These are phyloP conservation scores for Mycena belliarum DNA, from an alignment of 768 basidiomycete species.

Conservation along the genomic window DNA sequence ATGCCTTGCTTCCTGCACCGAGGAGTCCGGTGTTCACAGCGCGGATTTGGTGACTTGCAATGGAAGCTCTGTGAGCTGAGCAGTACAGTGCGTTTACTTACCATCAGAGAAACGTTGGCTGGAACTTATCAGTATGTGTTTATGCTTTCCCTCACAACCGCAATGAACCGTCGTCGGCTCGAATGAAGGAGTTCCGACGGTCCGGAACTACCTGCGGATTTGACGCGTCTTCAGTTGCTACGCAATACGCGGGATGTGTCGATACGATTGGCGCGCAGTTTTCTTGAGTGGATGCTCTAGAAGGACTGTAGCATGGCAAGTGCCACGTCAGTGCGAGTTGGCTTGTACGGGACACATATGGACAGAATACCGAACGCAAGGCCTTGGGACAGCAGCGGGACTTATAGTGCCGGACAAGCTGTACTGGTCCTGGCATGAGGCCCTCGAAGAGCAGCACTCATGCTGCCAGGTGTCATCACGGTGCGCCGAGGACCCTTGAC, in stretches of 20 bases:
- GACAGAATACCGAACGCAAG: neutral
- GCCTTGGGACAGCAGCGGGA: neutral
- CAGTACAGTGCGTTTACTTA: slow-evolving; percentile 5
- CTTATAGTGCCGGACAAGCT: neutral
- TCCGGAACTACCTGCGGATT: neutral
- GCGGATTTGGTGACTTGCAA: neutral
- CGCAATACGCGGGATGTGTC: neutral
- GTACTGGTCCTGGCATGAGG: too few species aligned
- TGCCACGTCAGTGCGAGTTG: neutral
- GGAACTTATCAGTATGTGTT: neutral
- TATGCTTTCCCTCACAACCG: slow-evolving; percentile 1
- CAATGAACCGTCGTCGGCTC: neutral
- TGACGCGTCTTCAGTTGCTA: neutral
- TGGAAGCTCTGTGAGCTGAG: neutral
- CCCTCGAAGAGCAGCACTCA: too few species aligned
- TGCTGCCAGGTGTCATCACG: too few species aligned
- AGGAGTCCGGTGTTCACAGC: slow-evolving; percentile 2
- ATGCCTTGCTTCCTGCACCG: slow-evolving; percentile 5
- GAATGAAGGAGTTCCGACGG: neutral
- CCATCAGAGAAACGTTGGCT: slow-evolving; percentile 3
- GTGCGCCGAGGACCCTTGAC: neutral
- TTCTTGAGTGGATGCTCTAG: slow-evolving; percentile 4
- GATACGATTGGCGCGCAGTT: slow-evolving; percentile 5
- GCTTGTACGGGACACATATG: neutral
- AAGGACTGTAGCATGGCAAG: neutral